Conservation (phyloP, 352 stramenopile genomes). For the Globisporangium nagaii region DNA sequence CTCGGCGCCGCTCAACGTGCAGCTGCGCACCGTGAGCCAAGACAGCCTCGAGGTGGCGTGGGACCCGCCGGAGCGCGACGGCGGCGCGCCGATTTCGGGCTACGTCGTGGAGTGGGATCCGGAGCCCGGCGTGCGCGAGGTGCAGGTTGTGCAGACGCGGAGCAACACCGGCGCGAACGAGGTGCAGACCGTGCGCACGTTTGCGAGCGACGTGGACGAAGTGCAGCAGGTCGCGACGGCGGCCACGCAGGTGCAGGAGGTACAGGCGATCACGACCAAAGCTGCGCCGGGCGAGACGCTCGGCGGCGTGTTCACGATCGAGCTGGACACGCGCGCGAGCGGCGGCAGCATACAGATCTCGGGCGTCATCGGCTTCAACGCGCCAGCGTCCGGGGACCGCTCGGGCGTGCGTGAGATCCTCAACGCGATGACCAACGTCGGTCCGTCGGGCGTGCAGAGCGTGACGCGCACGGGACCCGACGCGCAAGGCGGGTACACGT, state of each 20-base stretch:
- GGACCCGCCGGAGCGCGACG: constrained; percentile 63
- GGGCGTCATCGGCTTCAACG: constrained; percentile 88
- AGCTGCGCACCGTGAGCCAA: constrained; percentile 58
- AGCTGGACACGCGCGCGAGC: constrained; percentile 82
- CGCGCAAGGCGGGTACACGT: constrained; percentile 87
- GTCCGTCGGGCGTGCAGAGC: constrained; percentile 37
- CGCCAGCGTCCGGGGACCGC: constrained; percentile 38
- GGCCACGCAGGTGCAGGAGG: constrained; percentile 46
- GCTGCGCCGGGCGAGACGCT: constrained; percentile 78
- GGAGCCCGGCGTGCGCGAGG: constrained; percentile 77
- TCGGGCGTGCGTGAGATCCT: constrained; percentile 64
- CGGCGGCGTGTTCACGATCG: constrained; percentile 88
- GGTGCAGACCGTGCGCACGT: constrained; percentile 90
- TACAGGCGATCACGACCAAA: constrained; percentile 85
- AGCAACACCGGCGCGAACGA: constrained; percentile 90
- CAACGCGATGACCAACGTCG: constrained; percentile 78
- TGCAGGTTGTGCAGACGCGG: constrained; percentile 81
- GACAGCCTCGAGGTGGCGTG: constrained; percentile 69
- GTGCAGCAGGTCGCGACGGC: constrained; percentile 85
- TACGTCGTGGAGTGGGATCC: constrained; percentile 93
- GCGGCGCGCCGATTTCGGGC: constrained; percentile 65
- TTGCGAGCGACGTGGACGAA: constrained; percentile 78
- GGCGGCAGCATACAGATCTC: constrained; percentile 89
- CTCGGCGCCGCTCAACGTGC: constrained; percentile 53
- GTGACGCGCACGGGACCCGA: constrained; percentile 65